phyloP scores from a whole-genome alignment of 176 grass and related monocot genomes.

The Tillandsia leiboldiana region DNA sequence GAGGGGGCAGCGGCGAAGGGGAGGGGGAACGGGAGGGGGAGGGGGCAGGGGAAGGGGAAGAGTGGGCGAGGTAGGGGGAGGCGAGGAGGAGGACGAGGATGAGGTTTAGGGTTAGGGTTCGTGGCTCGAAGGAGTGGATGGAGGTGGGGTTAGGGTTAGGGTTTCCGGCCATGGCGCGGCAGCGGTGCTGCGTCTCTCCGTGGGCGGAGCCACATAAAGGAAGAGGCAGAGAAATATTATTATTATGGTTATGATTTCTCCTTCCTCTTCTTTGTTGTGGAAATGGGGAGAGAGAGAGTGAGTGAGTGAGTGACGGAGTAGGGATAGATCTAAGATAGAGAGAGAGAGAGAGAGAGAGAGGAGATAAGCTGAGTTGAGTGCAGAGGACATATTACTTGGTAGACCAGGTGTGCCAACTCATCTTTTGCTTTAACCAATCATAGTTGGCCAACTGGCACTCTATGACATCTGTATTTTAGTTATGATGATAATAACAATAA shows the following conservation, averaged over 20 bases:
- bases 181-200: neutral
- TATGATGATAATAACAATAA: too few species aligned
- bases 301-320: neutral
- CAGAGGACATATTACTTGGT: too few species aligned
- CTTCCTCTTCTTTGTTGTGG: too few species aligned
- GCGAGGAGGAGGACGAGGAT: neutral
- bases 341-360: neutral
- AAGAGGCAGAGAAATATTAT: too few species aligned
- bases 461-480: too few species aligned
- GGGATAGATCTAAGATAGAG: neutral
- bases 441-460: too few species aligned
- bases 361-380: neutral
- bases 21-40: neutral
- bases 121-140: neutral
- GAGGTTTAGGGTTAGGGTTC: neutral
- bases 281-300: too few species aligned
- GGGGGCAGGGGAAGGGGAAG: neutral
- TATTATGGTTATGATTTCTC: too few species aligned
- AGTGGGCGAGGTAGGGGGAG: neutral
- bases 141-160: neutral
- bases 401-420: too few species aligned
- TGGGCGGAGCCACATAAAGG: neutral
- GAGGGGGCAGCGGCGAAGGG: too few species aligned
- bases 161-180: neutral
- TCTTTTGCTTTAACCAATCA: too few species aligned